A percentile compares a stretch with the other conserved stretches of the same genome.
Conservation (phyloP, 2,329 filamentous ascomycete species). For the Plenodomus lindquistii region DNA sequence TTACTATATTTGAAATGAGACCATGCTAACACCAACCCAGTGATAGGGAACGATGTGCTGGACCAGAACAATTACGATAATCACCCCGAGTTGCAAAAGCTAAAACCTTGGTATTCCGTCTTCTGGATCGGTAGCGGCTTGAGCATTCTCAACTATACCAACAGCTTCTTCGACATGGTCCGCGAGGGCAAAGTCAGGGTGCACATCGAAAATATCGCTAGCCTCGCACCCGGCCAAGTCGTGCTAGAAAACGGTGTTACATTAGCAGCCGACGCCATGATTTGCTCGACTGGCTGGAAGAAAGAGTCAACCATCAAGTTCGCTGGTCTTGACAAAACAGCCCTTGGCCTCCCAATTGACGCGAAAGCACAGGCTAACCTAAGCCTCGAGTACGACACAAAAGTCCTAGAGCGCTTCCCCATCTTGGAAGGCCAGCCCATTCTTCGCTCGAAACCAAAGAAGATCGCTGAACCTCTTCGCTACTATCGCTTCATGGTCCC, state of each 20-base stretch:
- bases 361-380: conserved; percentile 9
- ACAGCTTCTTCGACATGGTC: conserved; percentile 61
- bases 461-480: conserved; percentile 33
- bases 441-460: conserved; percentile 8
- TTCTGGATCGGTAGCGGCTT: conserved; percentile 61
- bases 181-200: conserved; percentile 58
- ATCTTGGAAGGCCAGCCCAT: too few species aligned
- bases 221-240: conserved; percentile 51
- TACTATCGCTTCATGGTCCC: conserved; percentile 53
- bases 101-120: conserved; percentile 48
- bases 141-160: conserved; percentile 64
- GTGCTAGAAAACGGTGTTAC: conserved; percentile 53
- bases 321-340: conserved; percentile 47
- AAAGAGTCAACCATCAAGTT: conserved; percentile 56
- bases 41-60: conserved; percentile 59
- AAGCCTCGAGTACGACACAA: too few species aligned
- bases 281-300: conserved; percentile 63
- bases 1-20: too few species aligned
- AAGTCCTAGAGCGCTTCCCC: too few species aligned
- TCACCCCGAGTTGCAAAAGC: conserved; percentile 46
- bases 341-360: conserved; percentile 53
- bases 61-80: conserved; percentile 52
- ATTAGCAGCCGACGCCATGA: conserved; percentile 55
- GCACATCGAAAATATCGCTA: conserved; percentile 58
- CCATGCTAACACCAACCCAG: too few species aligned